phyloP scores from a whole-genome alignment of 495 filamentous ascomycete species.

The Talaromyces adpressus region DNA sequence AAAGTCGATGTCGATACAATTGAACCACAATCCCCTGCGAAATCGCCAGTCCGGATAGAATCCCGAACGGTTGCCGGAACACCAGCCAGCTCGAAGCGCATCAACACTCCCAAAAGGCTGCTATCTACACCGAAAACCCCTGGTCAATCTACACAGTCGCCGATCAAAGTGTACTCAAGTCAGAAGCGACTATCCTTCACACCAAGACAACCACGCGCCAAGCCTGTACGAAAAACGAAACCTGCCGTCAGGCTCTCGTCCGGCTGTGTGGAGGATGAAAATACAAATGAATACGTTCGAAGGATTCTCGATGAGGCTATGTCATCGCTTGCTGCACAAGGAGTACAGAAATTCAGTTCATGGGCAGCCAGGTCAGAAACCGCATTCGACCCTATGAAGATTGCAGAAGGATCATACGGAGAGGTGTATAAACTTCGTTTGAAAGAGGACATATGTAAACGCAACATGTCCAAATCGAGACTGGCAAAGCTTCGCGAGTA shows the following conservation, averaged over 20 bases:
- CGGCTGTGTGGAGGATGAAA: conserved; percentile 29
- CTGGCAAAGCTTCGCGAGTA: conserved; percentile 31
- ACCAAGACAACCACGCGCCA: conserved; percentile 6
- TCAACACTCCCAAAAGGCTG: not conserved
- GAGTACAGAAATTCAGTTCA: conserved; percentile 34
- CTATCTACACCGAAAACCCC: not conserved
- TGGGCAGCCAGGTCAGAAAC: conserved; percentile 36
- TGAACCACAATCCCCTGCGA: not conserved
- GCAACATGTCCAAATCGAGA: conserved; percentile 34
- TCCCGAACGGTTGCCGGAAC: not conserved
- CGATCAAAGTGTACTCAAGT: not conserved
- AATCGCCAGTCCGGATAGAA: not conserved
- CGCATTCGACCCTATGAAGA: conserved; percentile 37
- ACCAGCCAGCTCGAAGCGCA: conserved; percentile 6
- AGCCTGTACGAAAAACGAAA: conserved; percentile 12
- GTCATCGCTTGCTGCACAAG: conserved; percentile 29
- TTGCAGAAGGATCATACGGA: conserved; percentile 47
- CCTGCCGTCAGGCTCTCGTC: conserved; percentile 22
- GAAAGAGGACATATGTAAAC: conserved; percentile 28
- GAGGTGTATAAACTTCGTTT: conserved; percentile 43
- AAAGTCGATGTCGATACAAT: not conserved
- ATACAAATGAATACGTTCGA: conserved; percentile 31
- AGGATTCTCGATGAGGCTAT: conserved; percentile 32
- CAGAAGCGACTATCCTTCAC: conserved; percentile 7
- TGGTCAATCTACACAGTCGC: not conserved